Percentiles rank a stretch among this genome's conserved stretches.
phyloP scores from a whole-genome alignment of 1,284 basidiomycete genomes.

The Cutaneotrichosporon sp. region DNA sequence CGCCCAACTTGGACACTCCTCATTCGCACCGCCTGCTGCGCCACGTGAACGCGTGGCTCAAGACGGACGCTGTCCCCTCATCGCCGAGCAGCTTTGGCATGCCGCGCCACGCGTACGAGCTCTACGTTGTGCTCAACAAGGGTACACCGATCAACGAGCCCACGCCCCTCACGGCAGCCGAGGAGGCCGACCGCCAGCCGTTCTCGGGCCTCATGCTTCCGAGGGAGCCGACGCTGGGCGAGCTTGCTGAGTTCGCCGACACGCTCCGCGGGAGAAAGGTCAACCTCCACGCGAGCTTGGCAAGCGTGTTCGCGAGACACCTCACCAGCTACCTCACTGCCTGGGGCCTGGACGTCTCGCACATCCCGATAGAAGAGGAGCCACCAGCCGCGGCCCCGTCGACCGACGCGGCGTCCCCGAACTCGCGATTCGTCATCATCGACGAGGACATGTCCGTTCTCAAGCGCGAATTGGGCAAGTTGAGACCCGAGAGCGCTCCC shows the following conservation, averaged over 20 bases:
- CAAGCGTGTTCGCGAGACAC: conserved; percentile 83
- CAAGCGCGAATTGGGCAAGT: conserved; percentile 66
- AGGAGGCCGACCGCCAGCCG: conserved; percentile 58
- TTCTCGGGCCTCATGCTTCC: conserved; percentile 59
- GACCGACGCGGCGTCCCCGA: neutral
- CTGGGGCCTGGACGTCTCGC: conserved; percentile 90
- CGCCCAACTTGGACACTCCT: conserved; percentile 64
- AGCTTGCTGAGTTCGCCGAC: conserved; percentile 75
- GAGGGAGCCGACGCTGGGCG: conserved; percentile 71
- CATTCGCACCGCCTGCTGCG: conserved; percentile 67
- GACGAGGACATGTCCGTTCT: conserved; percentile 82
- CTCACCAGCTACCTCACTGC: conserved; percentile 86
- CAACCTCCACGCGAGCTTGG: conserved; percentile 74
- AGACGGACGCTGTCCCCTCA: conserved; percentile 40
- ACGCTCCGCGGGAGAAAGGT: conserved; percentile 77
- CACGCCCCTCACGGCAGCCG: conserved; percentile 52
- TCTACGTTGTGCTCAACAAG: conserved; percentile 50
- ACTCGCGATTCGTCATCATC: conserved; percentile 76
- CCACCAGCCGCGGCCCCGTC: neutral
- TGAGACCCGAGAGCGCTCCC: conserved; percentile 62
- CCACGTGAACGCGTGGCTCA: conserved; percentile 66
- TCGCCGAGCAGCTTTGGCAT: conserved; percentile 39
- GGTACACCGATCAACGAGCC: conserved; percentile 50
- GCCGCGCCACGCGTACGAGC: conserved; percentile 48
- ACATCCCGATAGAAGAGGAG: conserved; percentile 62